These are phyloP conservation scores for Kurtzmaniella cleridarum DNA, from an alignment of 805 yeast genomes.

Conservation along the genomic window DNA sequence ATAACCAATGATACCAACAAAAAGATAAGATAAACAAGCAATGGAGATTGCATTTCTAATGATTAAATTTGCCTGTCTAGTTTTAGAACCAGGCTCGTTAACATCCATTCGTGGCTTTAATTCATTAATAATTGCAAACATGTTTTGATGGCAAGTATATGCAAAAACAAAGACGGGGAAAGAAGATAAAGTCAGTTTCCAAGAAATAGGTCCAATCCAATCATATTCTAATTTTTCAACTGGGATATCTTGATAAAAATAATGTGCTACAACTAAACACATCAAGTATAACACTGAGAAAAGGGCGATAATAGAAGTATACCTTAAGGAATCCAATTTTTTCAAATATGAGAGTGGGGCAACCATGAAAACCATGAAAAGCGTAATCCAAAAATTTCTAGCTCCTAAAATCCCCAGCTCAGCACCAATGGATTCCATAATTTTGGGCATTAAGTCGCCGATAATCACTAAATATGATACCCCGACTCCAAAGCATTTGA, in stretches of 20 bases:
- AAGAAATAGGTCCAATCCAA: slow-evolving; percentile 36
- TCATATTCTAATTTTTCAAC: slow-evolving; percentile 12
- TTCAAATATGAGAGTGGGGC: slow-evolving; percentile 61
- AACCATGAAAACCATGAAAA: slow-evolving; percentile 45
- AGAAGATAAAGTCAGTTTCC: slow-evolving; percentile 45
- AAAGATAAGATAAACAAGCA: slow-evolving; percentile 52
- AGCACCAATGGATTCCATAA: slow-evolving; percentile 35
- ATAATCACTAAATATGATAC: slow-evolving; percentile 66
- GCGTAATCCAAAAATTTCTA: slow-evolving; percentile 50
- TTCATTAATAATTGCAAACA: slow-evolving; percentile 73
- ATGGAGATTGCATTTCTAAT: slow-evolving; percentile 49
- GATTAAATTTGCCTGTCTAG: slow-evolving; percentile 45
- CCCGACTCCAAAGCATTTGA: slow-evolving; percentile 78
- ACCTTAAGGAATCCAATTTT: slow-evolving; percentile 62
- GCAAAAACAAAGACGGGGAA: slow-evolving; percentile 77
- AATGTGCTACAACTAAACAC: slow-evolving; percentile 49
- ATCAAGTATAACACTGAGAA: slow-evolving; percentile 61
- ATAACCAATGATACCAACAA: slow-evolving; percentile 68
- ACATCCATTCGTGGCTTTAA: slow-evolving; percentile 32
- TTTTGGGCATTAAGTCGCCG: slow-evolving; percentile 70
- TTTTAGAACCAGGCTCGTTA: slow-evolving; percentile 33
- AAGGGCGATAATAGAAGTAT: slow-evolving; percentile 67
- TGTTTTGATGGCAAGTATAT: slow-evolving; percentile 76
- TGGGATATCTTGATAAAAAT: slow-evolving; percentile 23
- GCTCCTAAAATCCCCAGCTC: slow-evolving; percentile 17